A percentile compares a stretch with the other conserved stretches of the same genome.
Conservation (phyloP, 495 filamentous ascomycete genomes). For the Neurospora sp. region DNA sequence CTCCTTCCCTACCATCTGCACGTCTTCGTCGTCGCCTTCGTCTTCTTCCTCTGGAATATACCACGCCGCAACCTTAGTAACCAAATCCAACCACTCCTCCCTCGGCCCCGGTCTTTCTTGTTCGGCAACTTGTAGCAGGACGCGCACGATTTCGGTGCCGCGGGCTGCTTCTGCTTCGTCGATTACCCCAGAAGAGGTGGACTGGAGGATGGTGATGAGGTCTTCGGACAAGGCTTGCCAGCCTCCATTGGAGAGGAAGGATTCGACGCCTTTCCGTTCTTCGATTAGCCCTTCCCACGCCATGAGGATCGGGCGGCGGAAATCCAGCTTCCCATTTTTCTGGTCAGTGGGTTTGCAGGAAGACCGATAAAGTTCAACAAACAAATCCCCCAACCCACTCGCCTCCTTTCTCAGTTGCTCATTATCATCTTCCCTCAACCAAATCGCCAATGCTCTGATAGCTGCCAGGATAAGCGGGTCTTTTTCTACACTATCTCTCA, state of each 20-base stretch:
- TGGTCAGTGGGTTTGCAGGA: not conserved
- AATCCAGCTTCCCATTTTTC: conserved; percentile 28
- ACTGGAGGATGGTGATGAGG: conserved; percentile 28
- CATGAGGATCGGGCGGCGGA: conserved; percentile 40
- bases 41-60: conserved; percentile 10
- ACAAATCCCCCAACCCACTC: conserved; percentile 46
- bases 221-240: conserved; percentile 42
- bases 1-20: not conserved
- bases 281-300: conserved; percentile 42
- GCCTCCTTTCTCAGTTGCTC: conserved; percentile 42
- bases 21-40: not conserved
- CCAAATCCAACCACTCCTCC: conserved; percentile 40
- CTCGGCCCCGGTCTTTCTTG: conserved; percentile 23
- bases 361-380: conserved; percentile 27
- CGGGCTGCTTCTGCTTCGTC: conserved; percentile 27
- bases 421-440: conserved; percentile 55
- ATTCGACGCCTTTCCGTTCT: conserved; percentile 32
- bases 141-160: conserved; percentile 43
- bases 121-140: conserved; percentile 38
- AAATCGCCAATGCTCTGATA: conserved; percentile 44
- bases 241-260: conserved; percentile 34
- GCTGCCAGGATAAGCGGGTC: conserved; percentile 43
- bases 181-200: conserved; percentile 2
- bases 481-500: conserved; percentile 24
- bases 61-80: conserved; percentile 30